Base-by-base conservation (phyloP, 257 asterid genomes). In the Solanum pimpinellifolium region DNA sequence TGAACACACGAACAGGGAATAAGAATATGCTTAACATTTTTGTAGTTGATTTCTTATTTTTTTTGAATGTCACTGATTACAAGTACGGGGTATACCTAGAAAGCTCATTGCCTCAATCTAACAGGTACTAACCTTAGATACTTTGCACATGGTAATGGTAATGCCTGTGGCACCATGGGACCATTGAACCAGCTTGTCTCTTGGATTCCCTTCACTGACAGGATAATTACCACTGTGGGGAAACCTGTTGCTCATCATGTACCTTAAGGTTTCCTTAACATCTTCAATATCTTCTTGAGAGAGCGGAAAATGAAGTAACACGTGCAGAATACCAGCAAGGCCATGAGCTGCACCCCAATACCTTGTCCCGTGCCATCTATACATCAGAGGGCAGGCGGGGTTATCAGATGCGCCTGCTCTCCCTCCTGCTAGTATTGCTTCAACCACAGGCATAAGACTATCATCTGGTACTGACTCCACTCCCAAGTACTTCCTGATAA, bases 291-390 rank as follows among this genome's bases (percentile, higher is more conserved):
- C 93, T 10, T 76, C 90, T 23, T 44, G 87, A 11, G 93, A 74
- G 41, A 95, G 87, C 0, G 93, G 95, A 84, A 94, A 92, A 86
- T 95, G 96, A 82, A 95, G 91, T 72, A 95, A 70, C 8, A 93
- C 95, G 2, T 95, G 93, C 81, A 95, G 85, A 75, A 95, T 93
- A 39, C 98, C 98, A 4, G 98, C 96, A 66, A 96, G 95, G 13
- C 98, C 98, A 13, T 96, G 96, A 13, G 98, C 95, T 4, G 98
- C 98, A 23, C 98, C 98, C 98, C 97, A 96, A 83, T 96, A 96
- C 74, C 96, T 88, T 2, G 98, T 96, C 23, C 98, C 98, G 13
- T 96, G 98, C 98, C 98, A 94, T 88, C 98, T 91, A 84, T 94
- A 96, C 98, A 94, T 94, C 81, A 95, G 92, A 0, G 98, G 98